Base-by-base conservation (phyloP, 2,329 filamentous ascomycete species). In the Ophiognomonia clavigignenti-juglandacearum region DNA sequence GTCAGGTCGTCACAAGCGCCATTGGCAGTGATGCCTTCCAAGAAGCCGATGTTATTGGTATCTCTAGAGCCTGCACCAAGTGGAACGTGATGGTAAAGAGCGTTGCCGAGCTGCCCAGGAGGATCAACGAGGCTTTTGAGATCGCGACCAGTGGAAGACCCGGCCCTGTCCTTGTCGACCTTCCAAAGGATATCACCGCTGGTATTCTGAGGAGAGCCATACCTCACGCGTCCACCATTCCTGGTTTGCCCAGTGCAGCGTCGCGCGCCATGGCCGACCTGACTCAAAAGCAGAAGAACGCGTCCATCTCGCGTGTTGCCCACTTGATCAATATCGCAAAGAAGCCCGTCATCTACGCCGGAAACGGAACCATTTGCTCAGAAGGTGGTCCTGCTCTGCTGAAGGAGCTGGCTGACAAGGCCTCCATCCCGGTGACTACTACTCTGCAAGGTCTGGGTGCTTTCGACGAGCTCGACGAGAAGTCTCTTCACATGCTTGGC, bases 1-100 rank as follows among this genome's bases (percentile, higher is more conserved):
- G 93, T 41, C 93, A 98, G 80, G 93, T 98, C 52, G 77, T 82
- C 7, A 97, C 92, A 29, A 82, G 78, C 39, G 86, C 89, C 45
- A 96, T 97, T 67, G 93, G 93, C 53, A 95, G 87, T 53, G 92
- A 97, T 65, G 89, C 90, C 47, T 97, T 97, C 78, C 93, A 98
- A 66, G 93, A 97, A 70, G 91, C 90, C 50, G 93, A 98, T 63
- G 84, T 95, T 29, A 76, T 96, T 50, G 92, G 92, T 57, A 97
- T 98, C 66, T 95, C 89, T 27, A 81, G 92, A 61, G 84, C 91
- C 18, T 96, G 91, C 77, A 96, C 91, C 57, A 97, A 97, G 74
- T 98, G 93, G 93, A 97, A 97, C 60, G 89, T 95, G 51, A 95
- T 97, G 90, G 89, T 96, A 40, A 96, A 95, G 78, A 92, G 85